A percentile compares a stretch with the other conserved stretches of the same genome.
These are phyloP conservation scores for Cytospora mali DNA, from an alignment of 2,329 filamentous ascomycete species.

Conservation along the genomic window DNA sequence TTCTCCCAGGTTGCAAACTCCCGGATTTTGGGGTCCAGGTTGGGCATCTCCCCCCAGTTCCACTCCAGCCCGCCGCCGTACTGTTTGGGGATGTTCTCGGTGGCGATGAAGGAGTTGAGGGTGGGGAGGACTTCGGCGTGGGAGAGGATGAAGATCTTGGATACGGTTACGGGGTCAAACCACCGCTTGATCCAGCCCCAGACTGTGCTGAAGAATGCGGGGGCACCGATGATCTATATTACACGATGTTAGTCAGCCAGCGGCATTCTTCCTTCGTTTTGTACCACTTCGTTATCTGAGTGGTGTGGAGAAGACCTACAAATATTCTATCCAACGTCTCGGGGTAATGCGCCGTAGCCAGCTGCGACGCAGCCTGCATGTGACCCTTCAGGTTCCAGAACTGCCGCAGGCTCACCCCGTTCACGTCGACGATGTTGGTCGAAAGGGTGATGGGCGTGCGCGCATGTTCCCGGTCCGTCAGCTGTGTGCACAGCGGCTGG, in stretches of 20 bases:
- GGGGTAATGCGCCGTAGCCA: constrained; percentile 92
- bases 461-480: constrained; percentile 70
- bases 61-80: constrained; percentile 90
- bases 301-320: constrained; percentile 10
- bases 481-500: constrained; percentile 79
- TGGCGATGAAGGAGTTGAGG: constrained; percentile 79
- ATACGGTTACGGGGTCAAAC: constrained; percentile 92
- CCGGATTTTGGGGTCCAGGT: constrained; percentile 66
- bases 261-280: neutral
- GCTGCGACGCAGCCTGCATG: constrained; percentile 87
- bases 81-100: constrained; percentile 80
- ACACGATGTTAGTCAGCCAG: neutral
- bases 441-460: constrained; percentile 88
- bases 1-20: constrained; percentile 55
- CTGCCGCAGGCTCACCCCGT: constrained; percentile 82
- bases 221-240: constrained; percentile 78
- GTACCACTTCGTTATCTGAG: neutral
- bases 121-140: constrained; percentile 74
- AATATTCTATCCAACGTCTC: constrained; percentile 88
- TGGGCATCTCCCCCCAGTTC: constrained; percentile 73
- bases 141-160: constrained; percentile 91
- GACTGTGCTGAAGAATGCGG: constrained; percentile 87
- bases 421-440: constrained; percentile 94
- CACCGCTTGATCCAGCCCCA: constrained; percentile 96
- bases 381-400: constrained; percentile 95